A percentile compares a stretch with the other conserved stretches of the same genome.
Conservation (phyloP, 2,329 filamentous ascomycete genomes). For the Helicocarpus griseus region DNA sequence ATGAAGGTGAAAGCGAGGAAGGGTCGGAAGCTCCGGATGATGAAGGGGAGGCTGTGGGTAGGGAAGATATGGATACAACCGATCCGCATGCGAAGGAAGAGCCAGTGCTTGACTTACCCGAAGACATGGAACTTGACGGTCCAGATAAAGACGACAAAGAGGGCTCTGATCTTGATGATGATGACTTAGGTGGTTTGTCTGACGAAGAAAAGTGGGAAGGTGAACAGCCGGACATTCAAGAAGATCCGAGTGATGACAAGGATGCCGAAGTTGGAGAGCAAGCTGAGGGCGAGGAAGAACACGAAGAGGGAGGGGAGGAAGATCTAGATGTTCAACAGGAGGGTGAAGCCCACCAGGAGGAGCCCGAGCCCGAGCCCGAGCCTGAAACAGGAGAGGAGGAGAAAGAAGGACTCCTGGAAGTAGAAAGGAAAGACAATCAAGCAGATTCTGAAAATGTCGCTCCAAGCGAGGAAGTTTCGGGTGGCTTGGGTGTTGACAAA, state of each 20-base stretch:
- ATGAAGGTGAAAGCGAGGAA: conserved; percentile 49
- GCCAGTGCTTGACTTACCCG: conserved; percentile 71
- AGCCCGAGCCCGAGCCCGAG: conserved; percentile 21
- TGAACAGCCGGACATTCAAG: conserved; percentile 13
- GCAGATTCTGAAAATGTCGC: conserved; percentile 47
- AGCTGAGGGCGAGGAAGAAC: conserved; percentile 28
- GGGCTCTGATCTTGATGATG: conserved; percentile 42
- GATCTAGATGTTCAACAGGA: conserved; percentile 37
- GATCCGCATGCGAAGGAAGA: conserved; percentile 74
- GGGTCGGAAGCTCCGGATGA: conserved; percentile 41
- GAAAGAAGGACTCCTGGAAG: conserved; percentile 38
- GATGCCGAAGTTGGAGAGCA: conserved; percentile 25
- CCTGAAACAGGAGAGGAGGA: conserved; percentile 38
- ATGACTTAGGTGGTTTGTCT: conserved; percentile 40
- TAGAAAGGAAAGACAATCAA: conserved; percentile 40
- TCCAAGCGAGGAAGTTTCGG: conserved; percentile 32
- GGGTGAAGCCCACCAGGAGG: conserved; percentile 27
- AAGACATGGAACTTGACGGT: conserved; percentile 76
- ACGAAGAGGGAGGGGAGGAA: conserved; percentile 24
- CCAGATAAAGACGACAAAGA: conserved; percentile 46
- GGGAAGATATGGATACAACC: conserved; percentile 54
- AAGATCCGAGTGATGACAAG: conserved; percentile 17
- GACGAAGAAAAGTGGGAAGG: conserved; percentile 29
- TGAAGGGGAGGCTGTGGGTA: conserved; percentile 52
- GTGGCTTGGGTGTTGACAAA: conserved; percentile 29